Evolutionary conservation across 176 grass and related monocot species (phyloP), one percentile per base, ranked within the genome.

Genomic region (Oryza longistaminata): DNA sequence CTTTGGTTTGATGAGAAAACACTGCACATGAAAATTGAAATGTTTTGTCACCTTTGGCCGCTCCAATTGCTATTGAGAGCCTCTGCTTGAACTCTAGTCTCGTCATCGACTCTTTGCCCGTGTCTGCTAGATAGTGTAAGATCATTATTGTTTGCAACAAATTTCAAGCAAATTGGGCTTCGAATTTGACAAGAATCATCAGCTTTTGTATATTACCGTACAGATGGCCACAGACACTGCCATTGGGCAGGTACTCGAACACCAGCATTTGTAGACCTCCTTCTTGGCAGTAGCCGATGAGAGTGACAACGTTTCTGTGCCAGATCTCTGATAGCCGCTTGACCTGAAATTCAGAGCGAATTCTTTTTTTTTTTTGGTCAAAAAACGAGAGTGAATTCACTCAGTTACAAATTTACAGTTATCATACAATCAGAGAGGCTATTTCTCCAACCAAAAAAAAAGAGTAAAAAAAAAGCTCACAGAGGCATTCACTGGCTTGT

Each of bases 41-140:
- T 52, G 49, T 4, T 58, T 62, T 22, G 2, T 62, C n/a, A 62
- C 58, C 96, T 93, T 98, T 98, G 26, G 96, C 96, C 78, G 86
- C 93, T 83, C 96, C 96, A 0, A 95, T 98, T 68, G 96, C 96
- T 48, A 98, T 90, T 0, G 96, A 85, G 1, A 98, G 88, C 91
- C 96, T 95, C 43, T 98, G 93, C 72, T 98, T 98, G 81, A 98
- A 98, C 83, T 98, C 96, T 50, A 98, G 87, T 74, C 85, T 88
- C 5, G 93, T 98, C 83, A 76, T 80, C 0, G 83, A 86, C 85
- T 93, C 85, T 76, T 78, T 89, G 26, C 89, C 80, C 1, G 44
- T 89, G 71, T 88, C 91, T 96, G 88, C 16, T 55, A 71, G 82
- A 81, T 4, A 79, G 25, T 9, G 29, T 42, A 82, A 2, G 17